Evolutionary conservation across 768 basidiomycete genomes (phyloP), one percentile per base, ranked within the genome.

Genomic region (Hortiboletus campestris): DNA sequence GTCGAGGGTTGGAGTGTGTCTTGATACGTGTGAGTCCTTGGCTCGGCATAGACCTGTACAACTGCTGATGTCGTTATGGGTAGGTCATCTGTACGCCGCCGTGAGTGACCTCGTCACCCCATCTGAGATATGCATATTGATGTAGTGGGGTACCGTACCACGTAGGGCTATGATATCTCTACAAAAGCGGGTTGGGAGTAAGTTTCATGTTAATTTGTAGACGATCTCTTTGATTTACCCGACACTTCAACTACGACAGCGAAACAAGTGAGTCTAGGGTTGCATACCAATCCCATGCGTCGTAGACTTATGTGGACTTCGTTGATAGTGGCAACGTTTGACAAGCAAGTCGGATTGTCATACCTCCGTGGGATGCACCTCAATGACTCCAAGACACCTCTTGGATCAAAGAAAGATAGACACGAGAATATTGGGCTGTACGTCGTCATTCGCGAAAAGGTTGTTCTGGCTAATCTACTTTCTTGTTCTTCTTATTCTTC

Each of bases 361-460:
- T 94, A 91, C 65, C 82, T 94, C 16, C 79, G 83, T 4, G 92
- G 86, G 1, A 87, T 94, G 81, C 93, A 95, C 63, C 66, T 94
- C 43, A 95, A 95, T 65, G 92, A 94, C 67, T 89, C 88, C 13
- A 90, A 91, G 67, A 80, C 79, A 10, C 75, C 73, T 1, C 75
- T 83, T 13, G 80, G 76, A 4, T 85, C 86, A 13, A 85, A 80
- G 61, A 85, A 83, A 60, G 93, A 94, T 63, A 73, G 89, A 38
- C 93, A 94, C 61, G 85, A 92, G 68, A 94, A 91, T 58, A 85
- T 94, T 36, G 93, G 93, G 20, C 67, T 89, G 88, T 90, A 64
- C 58, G 88, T 78, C 6, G 39, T 45, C 34, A 1, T 36, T 51
- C 17, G 7, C 14, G 36, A n/a, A 35, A 31, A 13, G 4, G 10